Evolutionary conservation across 2,329 filamentous ascomycete genomes (phyloP).

Genomic region (Fusarium sublunatum): DNA sequence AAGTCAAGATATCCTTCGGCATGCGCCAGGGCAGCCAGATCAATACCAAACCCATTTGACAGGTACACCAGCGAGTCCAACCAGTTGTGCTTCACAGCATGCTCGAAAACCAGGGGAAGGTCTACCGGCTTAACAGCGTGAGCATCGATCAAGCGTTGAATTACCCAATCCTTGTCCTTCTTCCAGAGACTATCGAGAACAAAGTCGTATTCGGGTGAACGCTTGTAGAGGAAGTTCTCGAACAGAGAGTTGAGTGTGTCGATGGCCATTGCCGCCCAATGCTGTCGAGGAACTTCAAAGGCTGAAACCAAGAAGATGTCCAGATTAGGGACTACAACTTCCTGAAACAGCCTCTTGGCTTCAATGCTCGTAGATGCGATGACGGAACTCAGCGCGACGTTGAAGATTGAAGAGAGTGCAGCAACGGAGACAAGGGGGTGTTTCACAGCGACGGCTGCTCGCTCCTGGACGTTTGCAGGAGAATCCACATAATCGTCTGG

Average conservation of each 20-base stretch:
- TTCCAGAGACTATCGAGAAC: slow-evolving; percentile 93
- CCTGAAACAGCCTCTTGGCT: slow-evolving; percentile 73
- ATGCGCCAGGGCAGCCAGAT: slow-evolving; percentile 87
- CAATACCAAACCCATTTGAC: slow-evolving; percentile 85
- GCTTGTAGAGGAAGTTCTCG: slow-evolving; percentile 83
- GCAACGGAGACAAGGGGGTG: slow-evolving; percentile 91
- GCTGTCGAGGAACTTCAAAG: slow-evolving; percentile 76
- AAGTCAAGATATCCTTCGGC: slow-evolving; percentile 84
- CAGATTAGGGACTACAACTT: slow-evolving; percentile 77
- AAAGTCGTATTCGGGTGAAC: slow-evolving; percentile 82
- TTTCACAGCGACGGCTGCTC: slow-evolving; percentile 73
- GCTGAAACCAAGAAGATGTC: slow-evolving; percentile 83
- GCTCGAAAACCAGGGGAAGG: slow-evolving; percentile 60
- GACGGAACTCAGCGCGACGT: slow-evolving; percentile 70
- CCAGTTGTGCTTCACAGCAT: slow-evolving; percentile 85
- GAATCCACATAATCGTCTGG: slow-evolving; percentile 66
- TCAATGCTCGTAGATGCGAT: slow-evolving; percentile 71
- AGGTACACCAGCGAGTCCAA: slow-evolving; percentile 82
- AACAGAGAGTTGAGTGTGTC: slow-evolving; percentile 83
- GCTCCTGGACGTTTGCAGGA: slow-evolving; percentile 61
- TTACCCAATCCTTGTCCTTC: slow-evolving; percentile 89
- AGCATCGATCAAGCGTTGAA: slow-evolving; percentile 81
- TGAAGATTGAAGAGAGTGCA: slow-evolving; percentile 77
- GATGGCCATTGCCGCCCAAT: slow-evolving; percentile 79
- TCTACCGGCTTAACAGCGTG: slow-evolving; percentile 77